Base-by-base conservation (phyloP, 805 yeast species). In the Starmerella khaoyaiensis region DNA sequence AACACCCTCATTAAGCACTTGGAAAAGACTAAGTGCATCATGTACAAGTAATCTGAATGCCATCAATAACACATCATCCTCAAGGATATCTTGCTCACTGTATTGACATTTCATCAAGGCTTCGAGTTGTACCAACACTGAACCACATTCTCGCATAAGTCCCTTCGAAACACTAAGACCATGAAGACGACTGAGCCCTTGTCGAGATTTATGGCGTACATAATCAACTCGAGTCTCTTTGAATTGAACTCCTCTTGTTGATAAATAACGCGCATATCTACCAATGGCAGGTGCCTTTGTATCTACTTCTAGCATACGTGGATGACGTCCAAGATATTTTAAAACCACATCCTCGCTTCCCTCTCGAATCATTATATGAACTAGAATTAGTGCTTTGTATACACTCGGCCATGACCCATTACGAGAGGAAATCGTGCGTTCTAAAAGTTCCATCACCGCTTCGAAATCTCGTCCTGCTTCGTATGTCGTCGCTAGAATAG, bases 1-100 rank as follows among this genome's bases (percentile, higher is more conserved):
- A 19, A 90, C 94, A 26, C 97, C 98, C 59, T 90, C 97, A 60
- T 90, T 90, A 48, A 90, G 64, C 32, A 81, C 77, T 59, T 87
- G 94, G 60, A 82, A 93, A 27, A 90, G 63, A 1, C 86, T 72
- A 47, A 90, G 66, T 44, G 87, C 65, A 57, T 90, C 98, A 50
- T 79, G 80, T n/a, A 87, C 94, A 33, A 90, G 67, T 60, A 87
- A 67, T 40, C 94, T 67, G 63, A 87, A 90, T 21, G 87, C 79
- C 28, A 87, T 79, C 45, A 87, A 64, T 17, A 83, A 60, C 33
- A 90, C 69, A 53, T 90, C 96, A 58, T 84, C 84, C 47, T 74
- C 76, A 35, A 84, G 71, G n/a, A 45, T 31, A 49, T 87, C 96
- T 39, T 68, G 68, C 54, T 84, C 93, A 51, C 71, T 67, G 52